Evolutionary conservation across 768 basidiomycete species (phyloP).

Genomic region (Tubosaeta brunneosetosa): DNA sequence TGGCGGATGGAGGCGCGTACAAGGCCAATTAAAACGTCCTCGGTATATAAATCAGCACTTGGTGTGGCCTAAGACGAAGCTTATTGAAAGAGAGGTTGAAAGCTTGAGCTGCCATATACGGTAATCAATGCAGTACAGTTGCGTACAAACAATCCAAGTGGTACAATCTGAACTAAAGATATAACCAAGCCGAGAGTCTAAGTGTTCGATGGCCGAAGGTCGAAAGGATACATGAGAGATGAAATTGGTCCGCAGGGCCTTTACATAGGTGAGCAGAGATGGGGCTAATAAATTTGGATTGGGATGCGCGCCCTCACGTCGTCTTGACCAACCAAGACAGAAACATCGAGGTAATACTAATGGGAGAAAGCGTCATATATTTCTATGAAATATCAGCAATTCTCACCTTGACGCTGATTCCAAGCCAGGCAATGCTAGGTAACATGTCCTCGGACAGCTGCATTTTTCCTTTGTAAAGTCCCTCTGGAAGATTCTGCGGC

Average conservation of each 20-base stretch:
- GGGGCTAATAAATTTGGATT: conserved; percentile 46
- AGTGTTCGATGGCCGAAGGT: too few relatives aligned
- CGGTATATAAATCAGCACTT: neutral
- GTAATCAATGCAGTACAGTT: neutral
- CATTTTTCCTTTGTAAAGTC: conserved; percentile 59
- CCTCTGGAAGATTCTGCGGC: conserved; percentile 57
- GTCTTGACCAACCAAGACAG: conserved; percentile 62
- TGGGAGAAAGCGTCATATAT: conserved; percentile 3
- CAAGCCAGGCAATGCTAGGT: conserved; percentile 62
- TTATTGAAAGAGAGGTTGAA: neutral
- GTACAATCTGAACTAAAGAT: neutral
- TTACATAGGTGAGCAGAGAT: neutral
- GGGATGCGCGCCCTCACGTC: conserved; percentile 59
- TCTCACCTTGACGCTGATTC: conserved; percentile 62
- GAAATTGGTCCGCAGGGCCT: neutral
- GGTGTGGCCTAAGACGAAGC: too few relatives aligned
- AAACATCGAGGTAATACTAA: conserved; percentile 72
- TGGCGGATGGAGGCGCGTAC: neutral
- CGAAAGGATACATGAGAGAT: too few relatives aligned
- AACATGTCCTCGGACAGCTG: conserved; percentile 54
- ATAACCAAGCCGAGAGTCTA: neutral
- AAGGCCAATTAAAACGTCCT: neutral
- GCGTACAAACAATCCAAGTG: neutral
- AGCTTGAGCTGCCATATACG: neutral
- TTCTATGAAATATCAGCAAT: conserved; percentile 6